Conservation (phyloP, 805 yeast genomes). For the Kodamaea laetipori region DNA sequence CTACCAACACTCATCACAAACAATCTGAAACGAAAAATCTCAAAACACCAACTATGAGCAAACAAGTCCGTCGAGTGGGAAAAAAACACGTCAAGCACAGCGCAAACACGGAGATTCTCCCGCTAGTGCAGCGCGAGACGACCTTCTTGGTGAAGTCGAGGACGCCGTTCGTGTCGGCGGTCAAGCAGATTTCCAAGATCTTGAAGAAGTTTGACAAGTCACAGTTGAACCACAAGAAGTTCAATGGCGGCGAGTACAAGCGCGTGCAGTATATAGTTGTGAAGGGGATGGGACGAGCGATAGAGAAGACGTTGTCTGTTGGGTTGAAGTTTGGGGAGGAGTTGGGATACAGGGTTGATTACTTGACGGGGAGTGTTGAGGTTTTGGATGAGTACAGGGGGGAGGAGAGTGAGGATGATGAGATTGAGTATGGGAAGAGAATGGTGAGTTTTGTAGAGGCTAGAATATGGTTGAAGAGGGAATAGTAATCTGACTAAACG, state of each 20-base stretch:
- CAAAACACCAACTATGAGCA: background rate
- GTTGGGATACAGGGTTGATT: slow-evolving; percentile 53
- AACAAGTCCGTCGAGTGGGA: slow-evolving; percentile 3
- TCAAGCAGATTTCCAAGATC: slow-evolving; percentile 62
- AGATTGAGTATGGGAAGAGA: slow-evolving; percentile 41
- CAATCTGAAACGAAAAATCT: background rate
- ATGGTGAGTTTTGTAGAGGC: slow-evolving; percentile 51
- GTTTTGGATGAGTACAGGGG: slow-evolving; percentile 68
- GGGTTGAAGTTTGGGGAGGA: slow-evolving; percentile 62
- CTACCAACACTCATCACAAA: background rate
- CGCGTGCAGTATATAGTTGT: slow-evolving; percentile 52
- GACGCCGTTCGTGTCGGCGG: slow-evolving; percentile 74
- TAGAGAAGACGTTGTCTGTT: slow-evolving; percentile 61
- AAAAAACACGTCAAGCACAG: slow-evolving; percentile 49
- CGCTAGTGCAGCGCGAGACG: slow-evolving; percentile 46
- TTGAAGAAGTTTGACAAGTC: slow-evolving; percentile 45
- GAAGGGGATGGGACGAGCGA: slow-evolving; percentile 73
- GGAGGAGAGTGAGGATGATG: slow-evolving; percentile 25
- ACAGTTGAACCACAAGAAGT: slow-evolving; percentile 23
- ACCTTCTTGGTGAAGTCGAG: slow-evolving; percentile 58
- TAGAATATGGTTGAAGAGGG: slow-evolving; percentile 35
- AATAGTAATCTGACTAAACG: background rate
- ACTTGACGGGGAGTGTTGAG: slow-evolving; percentile 62
- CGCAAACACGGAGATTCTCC: slow-evolving; percentile 47
- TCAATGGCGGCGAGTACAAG: slow-evolving; percentile 37